Percentiles rank a stretch among this genome's conserved stretches.
Conservation (phyloP, 352 stramenopile genomes). For the Phytophthora cryptogea region DNA sequence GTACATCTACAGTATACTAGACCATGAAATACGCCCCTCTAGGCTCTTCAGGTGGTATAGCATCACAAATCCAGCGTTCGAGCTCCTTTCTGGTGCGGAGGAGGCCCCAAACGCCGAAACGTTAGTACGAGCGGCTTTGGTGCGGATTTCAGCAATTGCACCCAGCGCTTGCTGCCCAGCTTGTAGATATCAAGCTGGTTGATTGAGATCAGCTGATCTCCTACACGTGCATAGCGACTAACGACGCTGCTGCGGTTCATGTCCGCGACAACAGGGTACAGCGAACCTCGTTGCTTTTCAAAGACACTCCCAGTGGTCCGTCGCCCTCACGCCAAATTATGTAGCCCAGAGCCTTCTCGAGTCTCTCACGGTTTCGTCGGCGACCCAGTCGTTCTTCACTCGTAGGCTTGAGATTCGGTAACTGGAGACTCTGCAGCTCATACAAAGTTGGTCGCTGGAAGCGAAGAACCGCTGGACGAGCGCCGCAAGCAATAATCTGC, state of each 20-base stretch:
- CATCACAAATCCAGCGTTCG: constrained; percentile 53
- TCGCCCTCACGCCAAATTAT: constrained; percentile 65
- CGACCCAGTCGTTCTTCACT: constrained; percentile 18
- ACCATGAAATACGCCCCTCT: not conserved
- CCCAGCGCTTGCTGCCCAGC: constrained; percentile 46
- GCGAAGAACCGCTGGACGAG: constrained; percentile 55
- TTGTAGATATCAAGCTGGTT: constrained; percentile 61
- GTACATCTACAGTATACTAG: too few relatives aligned
- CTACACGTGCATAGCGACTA: constrained; percentile 31
- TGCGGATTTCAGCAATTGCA: constrained; percentile 53
- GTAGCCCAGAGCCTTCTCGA: constrained; percentile 59
- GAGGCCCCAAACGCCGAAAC: constrained; percentile 37
- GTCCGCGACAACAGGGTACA: constrained; percentile 53
- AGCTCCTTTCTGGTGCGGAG: constrained; percentile 20
- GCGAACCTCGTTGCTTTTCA: constrained; percentile 45
- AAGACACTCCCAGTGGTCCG: constrained; percentile 46
- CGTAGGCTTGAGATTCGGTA: constrained; percentile 25
- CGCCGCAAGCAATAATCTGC: constrained; percentile 49
- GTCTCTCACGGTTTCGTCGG: constrained; percentile 42
- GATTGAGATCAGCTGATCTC: constrained; percentile 60
- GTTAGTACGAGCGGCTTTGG: constrained; percentile 60
- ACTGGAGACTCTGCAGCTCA: constrained; percentile 37
- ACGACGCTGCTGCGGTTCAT: constrained; percentile 46
- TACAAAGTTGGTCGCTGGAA: constrained; percentile 43
- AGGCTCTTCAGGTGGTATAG: not conserved